Evolutionary conservation across 148 eudicot genomes (phyloP).

Genomic region (Diospyros lotus): DNA sequence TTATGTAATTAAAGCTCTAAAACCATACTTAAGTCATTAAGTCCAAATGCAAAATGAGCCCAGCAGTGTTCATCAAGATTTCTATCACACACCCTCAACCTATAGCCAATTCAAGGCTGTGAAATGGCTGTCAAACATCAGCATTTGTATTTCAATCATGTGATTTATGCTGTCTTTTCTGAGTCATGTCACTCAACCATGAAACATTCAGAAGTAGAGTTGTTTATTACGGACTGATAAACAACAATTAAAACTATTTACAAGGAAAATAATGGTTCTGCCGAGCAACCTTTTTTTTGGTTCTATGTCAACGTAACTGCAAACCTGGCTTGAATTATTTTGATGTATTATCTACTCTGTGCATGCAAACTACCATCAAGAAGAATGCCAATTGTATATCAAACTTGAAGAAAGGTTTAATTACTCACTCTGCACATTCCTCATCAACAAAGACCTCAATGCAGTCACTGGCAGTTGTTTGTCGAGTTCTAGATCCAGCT

Average conservation of each 20-base stretch:
- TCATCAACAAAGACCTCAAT: conserved; percentile 88
- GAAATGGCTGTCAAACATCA: no score
- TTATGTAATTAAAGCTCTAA: no score
- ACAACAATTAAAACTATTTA: no score
- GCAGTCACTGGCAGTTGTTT: conserved; percentile 34
- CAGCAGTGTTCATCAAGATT: no score
- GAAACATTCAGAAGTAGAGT: no score
- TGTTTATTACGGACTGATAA: no score
- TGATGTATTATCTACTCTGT: neutral
- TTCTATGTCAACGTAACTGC: neutral
- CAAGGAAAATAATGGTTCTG: neutral
- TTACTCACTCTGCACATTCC: conserved; percentile 62
- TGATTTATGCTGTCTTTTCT: no score
- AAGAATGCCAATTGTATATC: neutral
- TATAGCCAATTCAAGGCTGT: no score
- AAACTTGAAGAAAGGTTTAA: neutral
- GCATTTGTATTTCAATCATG: no score
- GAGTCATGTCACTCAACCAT: no score
- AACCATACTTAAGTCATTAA: neutral
- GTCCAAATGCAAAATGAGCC: neutral
- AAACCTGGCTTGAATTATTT: neutral
- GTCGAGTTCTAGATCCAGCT: conserved; percentile 42
- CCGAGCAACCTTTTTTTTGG: conserved; percentile 10
- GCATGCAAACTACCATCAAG: neutral
- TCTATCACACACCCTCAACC: no score